Percentiles rank a stretch among this genome's conserved stretches.
Evolutionary conservation across 2,329 filamentous ascomycete species (phyloP).

Genomic region (Hyphodiscus sp.): DNA sequence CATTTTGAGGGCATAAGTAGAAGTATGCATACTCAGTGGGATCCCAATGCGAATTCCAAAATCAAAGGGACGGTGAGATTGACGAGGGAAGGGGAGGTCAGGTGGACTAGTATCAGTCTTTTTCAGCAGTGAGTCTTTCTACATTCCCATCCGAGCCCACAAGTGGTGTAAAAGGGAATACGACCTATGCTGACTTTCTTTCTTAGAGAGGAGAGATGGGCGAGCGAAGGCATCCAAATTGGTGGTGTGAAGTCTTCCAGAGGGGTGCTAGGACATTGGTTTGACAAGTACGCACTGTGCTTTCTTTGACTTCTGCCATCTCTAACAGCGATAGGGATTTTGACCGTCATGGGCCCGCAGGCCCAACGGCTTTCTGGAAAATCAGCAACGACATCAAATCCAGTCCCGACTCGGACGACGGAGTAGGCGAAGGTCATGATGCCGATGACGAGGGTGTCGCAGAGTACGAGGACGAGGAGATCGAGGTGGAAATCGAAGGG

Average conservation of each 20-base stretch:
- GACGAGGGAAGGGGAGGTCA: conserved; percentile 63
- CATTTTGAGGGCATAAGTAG: conserved; percentile 58
- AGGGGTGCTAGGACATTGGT: conserved; percentile 71
- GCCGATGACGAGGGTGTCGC: not conserved
- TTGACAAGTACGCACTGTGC: conserved; percentile 52
- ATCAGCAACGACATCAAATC: conserved; percentile 42
- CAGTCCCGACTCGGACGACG: not conserved
- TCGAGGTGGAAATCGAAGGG: not conserved
- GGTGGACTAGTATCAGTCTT: conserved; percentile 66
- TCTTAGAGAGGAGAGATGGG: conserved; percentile 64
- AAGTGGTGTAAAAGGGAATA: too few species aligned
- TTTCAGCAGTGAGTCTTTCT: conserved; percentile 39
- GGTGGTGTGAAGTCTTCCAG: conserved; percentile 59
- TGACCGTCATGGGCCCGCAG: conserved; percentile 61
- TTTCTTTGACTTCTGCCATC: not conserved
- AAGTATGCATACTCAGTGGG: conserved; percentile 57
- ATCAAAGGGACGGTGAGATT: conserved; percentile 59
- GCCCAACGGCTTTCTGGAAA: conserved; percentile 76
- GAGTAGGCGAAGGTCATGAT: not conserved
- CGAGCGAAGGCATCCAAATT: conserved; percentile 69
- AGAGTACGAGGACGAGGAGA: not conserved
- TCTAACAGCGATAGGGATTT: conserved; percentile 44
- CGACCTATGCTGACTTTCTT: conserved; percentile 6
- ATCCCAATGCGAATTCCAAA: conserved; percentile 61
- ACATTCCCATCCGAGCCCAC: not conserved